Evolutionary conservation across 441 rosid species (phyloP), one percentile per base, ranked within the genome.

Genomic region (Kokia cookei): DNA sequence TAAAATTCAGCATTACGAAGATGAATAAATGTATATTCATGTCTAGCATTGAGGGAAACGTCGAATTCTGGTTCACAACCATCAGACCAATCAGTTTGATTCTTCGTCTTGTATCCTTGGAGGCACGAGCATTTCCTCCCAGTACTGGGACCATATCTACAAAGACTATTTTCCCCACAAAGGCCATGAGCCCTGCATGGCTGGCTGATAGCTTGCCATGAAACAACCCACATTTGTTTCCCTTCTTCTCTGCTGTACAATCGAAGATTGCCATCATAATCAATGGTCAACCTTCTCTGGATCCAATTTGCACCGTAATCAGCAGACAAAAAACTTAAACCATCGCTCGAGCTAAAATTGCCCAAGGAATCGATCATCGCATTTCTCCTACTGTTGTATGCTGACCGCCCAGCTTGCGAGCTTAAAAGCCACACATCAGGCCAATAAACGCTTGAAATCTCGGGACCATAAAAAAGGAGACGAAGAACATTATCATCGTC

Each of bases 111-210:
- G 37, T 50, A 78, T 32, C 84, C 78, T 15, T 77, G 74, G 27
- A 69, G 35, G 68, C 83, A 80, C 53, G 78, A 73, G 63, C 82
- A 76, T 47, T 26, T 74, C 72, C 77, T 67, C 3, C 85, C 79
- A 0, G 22, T 2, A 17, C 12, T 3, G 3, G 71, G 77, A 65
- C n/a, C 24, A 22, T 79, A 79, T 27, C 76, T 62, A 35, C 85
- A 79, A 1, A 74, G 2, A 62, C 79, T 73, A 22, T 82, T 74
- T 6, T 66, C 32, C 40, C 83, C 81, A 19, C 78, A 82, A 19
- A 73, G 9, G 15, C 85, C 85, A 72, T 72, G 77, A 22, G 80
- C 35, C 19, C 12, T 55, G 69, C 85, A 80, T 0, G 79, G 73
- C 2, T 24, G 9, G 2, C 43, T 3, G 0, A 69, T 45, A 2